Base-by-base conservation (phyloP, 2,329 filamentous ascomycete genomes). In the Ophiosphaerella herpotricha region DNA sequence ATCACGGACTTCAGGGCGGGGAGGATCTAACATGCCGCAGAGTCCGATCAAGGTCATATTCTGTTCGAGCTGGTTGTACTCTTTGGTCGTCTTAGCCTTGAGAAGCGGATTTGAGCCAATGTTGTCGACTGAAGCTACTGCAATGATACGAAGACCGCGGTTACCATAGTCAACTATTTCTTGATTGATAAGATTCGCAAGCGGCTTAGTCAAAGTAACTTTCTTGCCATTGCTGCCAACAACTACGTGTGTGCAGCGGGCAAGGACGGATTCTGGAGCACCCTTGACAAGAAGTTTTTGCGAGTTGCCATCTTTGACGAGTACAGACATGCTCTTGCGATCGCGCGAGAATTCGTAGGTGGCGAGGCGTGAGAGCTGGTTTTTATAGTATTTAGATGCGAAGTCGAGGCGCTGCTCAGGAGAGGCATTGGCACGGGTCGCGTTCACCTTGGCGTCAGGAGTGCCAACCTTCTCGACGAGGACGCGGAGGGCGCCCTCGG, bases 271-370 rank as follows among this genome's bases (percentile, higher is more conserved):
- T 75, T 99, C 94, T 5, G 94, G 94, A 16, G 95, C 94, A 65
- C 94, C 94, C 78, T 99, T 99, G 60, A 99, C 92, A 41, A 99
- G 82, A 9, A 99, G 85, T 72, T 88, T 91, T 77, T 94, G 85
- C 44, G 85, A 75, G 42, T 81, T 79, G 48, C 83, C 87, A 46
- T 83, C 82, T 58, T 88, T 83, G 55, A 95, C 90, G 51, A 97
- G 79, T 32, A 99, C 95, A 40, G 94, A 99, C 94, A 99, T 99
- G 76, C 93, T 97, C 84, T 99, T 99, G 56, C 94, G 86, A 75
- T 99, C 94, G 64, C 94, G 87, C 1, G 94, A 97, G 77, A 99
- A 99, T 72, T 99, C 94, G 65, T 91, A 99, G 9, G 91, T 96
- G 7, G 92, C 88, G 48, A 96, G 81, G 36, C 88, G 85, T 44